Evolutionary conservation across 78 protist species (phyloP), one percentile per base, ranked within the genome.

Genomic region (Anaeramoeba ignava): DNA sequence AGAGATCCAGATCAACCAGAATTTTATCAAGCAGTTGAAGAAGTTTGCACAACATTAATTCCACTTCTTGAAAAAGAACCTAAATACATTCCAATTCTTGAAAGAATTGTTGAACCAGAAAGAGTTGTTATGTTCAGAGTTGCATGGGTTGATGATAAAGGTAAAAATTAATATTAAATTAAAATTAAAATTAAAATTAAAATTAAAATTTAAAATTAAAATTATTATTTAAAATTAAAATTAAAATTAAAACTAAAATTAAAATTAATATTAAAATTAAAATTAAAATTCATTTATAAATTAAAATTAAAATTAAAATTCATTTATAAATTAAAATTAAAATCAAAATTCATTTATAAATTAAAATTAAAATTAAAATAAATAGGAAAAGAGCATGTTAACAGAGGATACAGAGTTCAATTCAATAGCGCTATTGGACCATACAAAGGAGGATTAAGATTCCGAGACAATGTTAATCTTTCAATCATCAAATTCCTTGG

Each of bases 381-480:
- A n/a, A n/a, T n/a, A n/a, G 93, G 92, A 34, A 33, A 31, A 38
- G 17, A 38, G 27, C 68, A 78, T 2, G 89, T 91, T 27, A 90
- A 91, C 85, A 83, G 91, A 1, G 94, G 94, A 33, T 90, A 37
- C 84, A 89, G 94, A 37, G 92, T 91, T 39, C 91, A 90, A 41
- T 90, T 85, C 82, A 90, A 85, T 86, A 37, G 68, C 33, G 91
- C 94, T 3, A 0, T 90, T 38, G 94, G 94, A 0, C 94, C 94
- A 12, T 90, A 90, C 86, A 91, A 91, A 81, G 94, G 94, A 3
- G 94, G 94, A 3, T 84, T 91, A 34, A 88, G 94, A 27, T 90
- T 91, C 88, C 94, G 90, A 78, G 91, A 91, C 8, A 23, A 89
- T 27, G 94, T 91, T 81, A 90, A 88, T 31, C 87, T 88, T 39